Conservation (phyloP, 306 rosid genomes). For the Senna siamea region DNA sequence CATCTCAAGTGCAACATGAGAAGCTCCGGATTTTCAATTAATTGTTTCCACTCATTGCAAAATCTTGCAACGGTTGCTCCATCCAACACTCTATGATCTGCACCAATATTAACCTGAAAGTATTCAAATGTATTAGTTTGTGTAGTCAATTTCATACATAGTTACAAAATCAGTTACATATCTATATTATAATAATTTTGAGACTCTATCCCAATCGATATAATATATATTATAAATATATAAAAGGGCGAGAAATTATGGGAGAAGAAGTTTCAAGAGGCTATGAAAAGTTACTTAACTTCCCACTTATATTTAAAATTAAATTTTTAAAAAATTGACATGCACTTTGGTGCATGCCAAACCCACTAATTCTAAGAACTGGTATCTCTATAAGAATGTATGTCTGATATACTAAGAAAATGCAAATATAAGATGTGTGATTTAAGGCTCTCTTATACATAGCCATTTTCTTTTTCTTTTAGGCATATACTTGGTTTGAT, state of each 20-base stretch:
- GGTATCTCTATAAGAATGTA: not conserved
- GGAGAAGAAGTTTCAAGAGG: no score
- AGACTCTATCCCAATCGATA: no score
- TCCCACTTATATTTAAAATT: no score
- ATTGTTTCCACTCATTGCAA: constrained; percentile 85
- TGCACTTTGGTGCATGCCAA: no score
- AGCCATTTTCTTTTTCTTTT: no score
- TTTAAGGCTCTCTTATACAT: not conserved
- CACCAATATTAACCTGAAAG: constrained; percentile 84
- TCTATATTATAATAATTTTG: no score
- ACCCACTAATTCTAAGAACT: not conserved
- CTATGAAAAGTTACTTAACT: no score
- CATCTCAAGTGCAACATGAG: constrained; percentile 72
- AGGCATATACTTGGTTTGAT: not conserved
- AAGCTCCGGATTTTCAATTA: constrained; percentile 80
- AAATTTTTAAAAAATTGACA: no score
- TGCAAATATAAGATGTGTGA: not conserved
- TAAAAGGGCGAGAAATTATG: no score
- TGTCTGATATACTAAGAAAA: not conserved
- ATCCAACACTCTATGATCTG: constrained; percentile 95
- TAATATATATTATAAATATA: no score
- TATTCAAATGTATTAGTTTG: constrained; percentile 16
- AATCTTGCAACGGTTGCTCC: constrained; percentile 96
- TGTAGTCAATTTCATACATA: constrained; percentile 26
- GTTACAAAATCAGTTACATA: no score